Evolutionary conservation across 2,329 filamentous ascomycete genomes (phyloP), one percentile per base, ranked within the genome.

Genomic region (Pyrenophora seminiperda): DNA sequence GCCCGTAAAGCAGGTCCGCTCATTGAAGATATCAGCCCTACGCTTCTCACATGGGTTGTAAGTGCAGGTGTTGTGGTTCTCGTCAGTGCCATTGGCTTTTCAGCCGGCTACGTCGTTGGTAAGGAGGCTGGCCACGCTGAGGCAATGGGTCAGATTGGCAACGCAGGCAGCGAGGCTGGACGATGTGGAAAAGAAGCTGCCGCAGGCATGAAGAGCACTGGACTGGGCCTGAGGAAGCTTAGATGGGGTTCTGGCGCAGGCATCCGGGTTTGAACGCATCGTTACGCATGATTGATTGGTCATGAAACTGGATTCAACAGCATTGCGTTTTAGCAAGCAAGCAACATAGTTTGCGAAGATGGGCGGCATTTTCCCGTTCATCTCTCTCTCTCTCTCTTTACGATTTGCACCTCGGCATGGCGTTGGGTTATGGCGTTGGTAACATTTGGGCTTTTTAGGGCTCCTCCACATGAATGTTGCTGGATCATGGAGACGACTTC

Each of bases 1-100:
- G 69, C 69, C 5, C 72, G 74, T 14, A 68, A 70, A 42, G 63
- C 63, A 14, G 62, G 62, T 7, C 65, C 65, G 5, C 29, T 72
- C 7, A 62, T 71, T 14, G 75, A 76, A 24, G 71, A 74, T 5
- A 76, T 83, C 49, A 81, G 77, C 24, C 84, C 84, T 0, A 86
- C 84, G 0, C 72, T 87, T 7, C 79, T 87, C 58, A 86, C 84
- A 0, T 87, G 84, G 84, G 81, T 86, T 4, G 80, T 86, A 38
- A 84, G 82, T 40, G 84, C 84, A 0, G 83, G 84, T 2, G 83
- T 87, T 14, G 82, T 87, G 1, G 82, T 87, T 2, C 76, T 86
- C 0, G 80, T 87, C 47, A 84, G 81, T 13, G 84, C 84, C 2
- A 79, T 87, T 54, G 84, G 83, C 59, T 87, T 87, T 67, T 82